Evolutionary conservation across 495 filamentous ascomycete genomes (phyloP).

Genomic region (Parathielavia appendiculata): DNA sequence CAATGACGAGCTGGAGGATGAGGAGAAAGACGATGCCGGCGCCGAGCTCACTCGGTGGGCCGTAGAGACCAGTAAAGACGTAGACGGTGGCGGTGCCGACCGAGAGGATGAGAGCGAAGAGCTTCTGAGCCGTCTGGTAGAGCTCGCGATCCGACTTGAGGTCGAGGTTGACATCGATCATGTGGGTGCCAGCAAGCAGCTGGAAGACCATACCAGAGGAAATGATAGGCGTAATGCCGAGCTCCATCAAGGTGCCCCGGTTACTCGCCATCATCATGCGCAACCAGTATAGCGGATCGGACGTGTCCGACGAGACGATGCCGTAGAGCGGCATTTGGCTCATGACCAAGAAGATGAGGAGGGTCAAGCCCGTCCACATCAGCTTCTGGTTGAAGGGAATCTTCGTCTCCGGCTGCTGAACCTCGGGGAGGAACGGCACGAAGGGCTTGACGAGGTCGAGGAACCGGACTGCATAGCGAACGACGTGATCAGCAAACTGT

Average conservation of each 20-base stretch:
- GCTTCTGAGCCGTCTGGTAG: slow-evolving; percentile 99
- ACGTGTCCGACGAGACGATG: slow-evolving; percentile 93
- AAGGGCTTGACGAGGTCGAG: slow-evolving; percentile 99
- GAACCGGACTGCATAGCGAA: slow-evolving; percentile 72
- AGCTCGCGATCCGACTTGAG: slow-evolving; percentile 99
- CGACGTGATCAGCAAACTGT: slow-evolving; percentile 30
- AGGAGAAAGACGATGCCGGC: slow-evolving; percentile 96
- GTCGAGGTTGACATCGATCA: slow-evolving; percentile 99
- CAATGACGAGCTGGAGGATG: slow-evolving; percentile 92
- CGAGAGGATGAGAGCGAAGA: slow-evolving; percentile 96
- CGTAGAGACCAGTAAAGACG: slow-evolving; percentile 97
- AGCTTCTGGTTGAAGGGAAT: slow-evolving; percentile 97
- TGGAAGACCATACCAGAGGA: slow-evolving; percentile 99
- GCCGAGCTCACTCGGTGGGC: slow-evolving; percentile 89
- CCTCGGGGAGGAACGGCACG: slow-evolving; percentile 97
- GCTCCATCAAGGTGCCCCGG: slow-evolving; percentile 95
- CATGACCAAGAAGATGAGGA: slow-evolving; percentile 99
- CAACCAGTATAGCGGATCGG: slow-evolving; percentile 98
- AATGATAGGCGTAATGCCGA: slow-evolving; percentile 99
- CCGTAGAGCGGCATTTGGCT: slow-evolving; percentile 98
- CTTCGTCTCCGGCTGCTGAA: slow-evolving; percentile 93
- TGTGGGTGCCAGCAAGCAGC: slow-evolving; percentile 97
- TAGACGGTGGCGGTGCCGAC: slow-evolving; percentile 96
- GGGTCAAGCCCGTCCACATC: slow-evolving; percentile 98
- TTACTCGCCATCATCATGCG: slow-evolving; percentile 99